Evolutionary conservation across 768 basidiomycete species (phyloP), one percentile per base, ranked within the genome.

Genomic region (Tulasnella sp.): DNA sequence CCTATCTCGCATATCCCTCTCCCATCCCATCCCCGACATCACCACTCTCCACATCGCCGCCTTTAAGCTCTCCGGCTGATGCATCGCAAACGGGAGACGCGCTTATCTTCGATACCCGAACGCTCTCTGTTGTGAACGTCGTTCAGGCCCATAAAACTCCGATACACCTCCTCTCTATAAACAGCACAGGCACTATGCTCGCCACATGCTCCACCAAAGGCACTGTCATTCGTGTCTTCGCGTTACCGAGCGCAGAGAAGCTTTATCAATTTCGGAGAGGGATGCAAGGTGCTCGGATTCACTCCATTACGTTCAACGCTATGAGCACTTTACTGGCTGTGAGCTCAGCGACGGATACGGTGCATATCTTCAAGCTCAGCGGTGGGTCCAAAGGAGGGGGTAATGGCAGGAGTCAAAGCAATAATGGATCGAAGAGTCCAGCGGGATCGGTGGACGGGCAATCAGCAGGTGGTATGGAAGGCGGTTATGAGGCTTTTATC

Each of bases 91-190:
- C 82, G 3, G 87, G 90, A 62, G 93, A 98, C 70, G 92, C 98
- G 52, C 82, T 96, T 65, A 75, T 99, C 25, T 98, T 98, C 76
- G 91, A 90, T 52, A 93, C 94, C 1, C 84, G 92, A 56, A 83
- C 88, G 5, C 81, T 97, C 27, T 87, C 87, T 2, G 89, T 93
- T 27, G 81, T 89, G 45, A 98, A 99, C 74, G 91, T 94, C 66
- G 87, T 99, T 60, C 93, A 92, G 67, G 96, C 96, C 17, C 96
- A 99, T 74, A 97, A 97, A 72, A 73, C 92, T 1, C 90, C 94
- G 3, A 84, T 99, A 62, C 87, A 92, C 7, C 83, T 82, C 66
- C 77, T 98, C 49, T 76, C 87, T 4, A 80, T 99, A 71, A 94
- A 93, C 71, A 78, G 81, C 2, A 77, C 84, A 0, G 94, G 94